phyloP scores from a whole-genome alignment of 1,284 basidiomycete species.

The Xerocomus amazonicus region DNA sequence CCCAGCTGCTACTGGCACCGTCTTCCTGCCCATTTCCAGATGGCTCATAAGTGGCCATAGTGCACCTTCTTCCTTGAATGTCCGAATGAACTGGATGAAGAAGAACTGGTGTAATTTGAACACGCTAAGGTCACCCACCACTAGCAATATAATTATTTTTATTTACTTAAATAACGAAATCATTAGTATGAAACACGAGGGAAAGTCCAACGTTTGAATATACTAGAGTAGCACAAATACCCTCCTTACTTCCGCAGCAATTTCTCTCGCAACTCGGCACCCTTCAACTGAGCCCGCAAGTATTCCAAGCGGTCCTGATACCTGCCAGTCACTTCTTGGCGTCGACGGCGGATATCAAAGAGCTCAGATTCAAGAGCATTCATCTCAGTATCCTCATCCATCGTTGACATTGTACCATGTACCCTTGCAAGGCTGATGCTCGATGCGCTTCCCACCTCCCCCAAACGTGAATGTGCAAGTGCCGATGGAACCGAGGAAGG shows the following conservation, averaged over 20 bases:
- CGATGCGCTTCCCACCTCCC: constrained; percentile 41
- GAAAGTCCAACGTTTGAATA: background rate
- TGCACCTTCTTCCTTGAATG: background rate
- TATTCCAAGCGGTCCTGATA: constrained; percentile 68
- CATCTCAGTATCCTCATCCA: constrained; percentile 32
- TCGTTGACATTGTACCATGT: constrained; percentile 49
- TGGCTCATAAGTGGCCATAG: constrained; percentile 12
- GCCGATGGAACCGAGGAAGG: constrained; percentile 17
- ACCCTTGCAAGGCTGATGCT: constrained; percentile 46
- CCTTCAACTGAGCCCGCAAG: constrained; percentile 65
- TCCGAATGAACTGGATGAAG: background rate
- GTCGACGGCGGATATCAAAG: constrained; percentile 57
- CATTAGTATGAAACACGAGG: constrained; percentile 8
- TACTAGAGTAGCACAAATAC: background rate
- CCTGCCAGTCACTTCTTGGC: constrained; percentile 59
- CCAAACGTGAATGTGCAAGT: constrained; percentile 22
- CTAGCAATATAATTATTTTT: constrained; percentile 3
- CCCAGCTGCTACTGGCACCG: constrained; percentile 29
- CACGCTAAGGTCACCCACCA: background rate
- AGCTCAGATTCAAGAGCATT: constrained; percentile 41
- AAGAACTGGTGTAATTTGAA: background rate
- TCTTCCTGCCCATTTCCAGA: constrained; percentile 10
- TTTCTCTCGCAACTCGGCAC: constrained; percentile 71
- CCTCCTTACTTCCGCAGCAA: constrained; percentile 48
- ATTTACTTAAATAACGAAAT: constrained; percentile 14